These are phyloP conservation scores for Trichoderma sp. DNA, from an alignment of 2,329 filamentous ascomycete species.

Conservation along the genomic window DNA sequence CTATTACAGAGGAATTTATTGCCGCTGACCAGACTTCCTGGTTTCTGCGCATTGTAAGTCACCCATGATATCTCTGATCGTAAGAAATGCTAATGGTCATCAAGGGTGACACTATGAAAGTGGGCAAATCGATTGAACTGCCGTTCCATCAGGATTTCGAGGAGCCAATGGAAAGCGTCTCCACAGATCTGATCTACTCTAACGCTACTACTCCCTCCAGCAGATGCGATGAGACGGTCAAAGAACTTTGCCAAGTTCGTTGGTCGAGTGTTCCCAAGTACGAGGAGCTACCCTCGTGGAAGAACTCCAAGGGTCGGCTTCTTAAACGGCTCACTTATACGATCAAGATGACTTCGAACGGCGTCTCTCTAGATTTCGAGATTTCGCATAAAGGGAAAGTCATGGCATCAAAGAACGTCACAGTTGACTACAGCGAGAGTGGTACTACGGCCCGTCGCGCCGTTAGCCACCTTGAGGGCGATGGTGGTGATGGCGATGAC, in stretches of 20 bases:
- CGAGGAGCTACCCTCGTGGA: constrained; percentile 8
- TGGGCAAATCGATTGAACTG: not conserved
- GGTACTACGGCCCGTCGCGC: not conserved
- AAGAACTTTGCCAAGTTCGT: constrained; percentile 18
- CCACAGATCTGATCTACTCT: constrained; percentile 19
- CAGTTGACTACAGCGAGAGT: constrained; percentile 17
- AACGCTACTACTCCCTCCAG: not conserved
- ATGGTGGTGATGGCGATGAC: no score
- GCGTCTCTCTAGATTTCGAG: constrained; percentile 20
- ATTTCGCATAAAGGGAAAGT: constrained; percentile 9
- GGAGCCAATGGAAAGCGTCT: not conserved
- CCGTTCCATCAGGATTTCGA: constrained; percentile 21
- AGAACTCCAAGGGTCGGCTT: not conserved
- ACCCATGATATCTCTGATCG: no score
- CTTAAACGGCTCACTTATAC: constrained; percentile 14
- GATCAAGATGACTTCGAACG: constrained; percentile 20
- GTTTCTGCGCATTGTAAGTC: constrained; percentile 28
- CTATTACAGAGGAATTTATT: not conserved
- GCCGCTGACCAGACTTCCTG: constrained; percentile 28
- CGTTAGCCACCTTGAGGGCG: fast-evolving
- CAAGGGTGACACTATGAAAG: not conserved
- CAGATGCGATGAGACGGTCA: constrained; percentile 19
- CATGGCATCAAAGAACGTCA: constrained; percentile 19
- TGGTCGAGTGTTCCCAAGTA: constrained; percentile 21
- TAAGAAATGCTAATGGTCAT: no score